A percentile compares a stretch with the other conserved stretches of the same genome.
These are phyloP conservation scores for Xylaria longipes DNA, from an alignment of 495 filamentous ascomycete genomes.

Conservation along the genomic window DNA sequence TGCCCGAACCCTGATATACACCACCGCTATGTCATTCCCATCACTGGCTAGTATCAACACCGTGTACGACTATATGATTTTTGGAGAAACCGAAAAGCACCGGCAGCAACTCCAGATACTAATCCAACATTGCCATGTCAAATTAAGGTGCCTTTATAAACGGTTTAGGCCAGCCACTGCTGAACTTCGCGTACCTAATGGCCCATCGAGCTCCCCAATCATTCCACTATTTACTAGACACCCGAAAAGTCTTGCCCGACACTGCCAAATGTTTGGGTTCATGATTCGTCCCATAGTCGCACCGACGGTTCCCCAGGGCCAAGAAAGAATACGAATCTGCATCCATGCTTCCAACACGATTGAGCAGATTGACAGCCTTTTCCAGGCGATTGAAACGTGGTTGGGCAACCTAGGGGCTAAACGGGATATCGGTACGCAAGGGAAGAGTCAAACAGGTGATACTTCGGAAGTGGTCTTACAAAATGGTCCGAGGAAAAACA, in stretches of 20 bases:
- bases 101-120: slow-evolving; percentile 34
- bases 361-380: slow-evolving; percentile 51
- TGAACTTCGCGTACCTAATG: slow-evolving; percentile 33
- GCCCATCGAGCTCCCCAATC: slow-evolving; percentile 45
- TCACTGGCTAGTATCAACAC: slow-evolving; percentile 56
- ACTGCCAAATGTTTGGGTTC: slow-evolving; percentile 57
- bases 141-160: slow-evolving; percentile 28
- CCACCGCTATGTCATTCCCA: slow-evolving; percentile 63
- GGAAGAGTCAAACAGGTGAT: not conserved
- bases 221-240: slow-evolving; percentile 51
- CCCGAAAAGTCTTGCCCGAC: slow-evolving; percentile 55
- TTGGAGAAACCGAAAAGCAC: slow-evolving; percentile 49
- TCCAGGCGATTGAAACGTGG: slow-evolving; percentile 53
- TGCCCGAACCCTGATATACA: slow-evolving; percentile 66
- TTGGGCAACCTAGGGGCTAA: not conserved
- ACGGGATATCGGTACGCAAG: not conserved
- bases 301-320: slow-evolving; percentile 61
- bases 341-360: slow-evolving; percentile 60
- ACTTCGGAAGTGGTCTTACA: not conserved
- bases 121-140: slow-evolving; percentile 37
- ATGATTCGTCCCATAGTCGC: slow-evolving; percentile 62
- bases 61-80: slow-evolving; percentile 56
- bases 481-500: not conserved
- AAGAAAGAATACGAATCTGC: slow-evolving; percentile 59
- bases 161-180: slow-evolving; percentile 19